Percentiles rank a stretch among this genome's conserved stretches.
Conservation (phyloP, 1,139 yeast species). For the Sugiyamaella sp. region DNA sequence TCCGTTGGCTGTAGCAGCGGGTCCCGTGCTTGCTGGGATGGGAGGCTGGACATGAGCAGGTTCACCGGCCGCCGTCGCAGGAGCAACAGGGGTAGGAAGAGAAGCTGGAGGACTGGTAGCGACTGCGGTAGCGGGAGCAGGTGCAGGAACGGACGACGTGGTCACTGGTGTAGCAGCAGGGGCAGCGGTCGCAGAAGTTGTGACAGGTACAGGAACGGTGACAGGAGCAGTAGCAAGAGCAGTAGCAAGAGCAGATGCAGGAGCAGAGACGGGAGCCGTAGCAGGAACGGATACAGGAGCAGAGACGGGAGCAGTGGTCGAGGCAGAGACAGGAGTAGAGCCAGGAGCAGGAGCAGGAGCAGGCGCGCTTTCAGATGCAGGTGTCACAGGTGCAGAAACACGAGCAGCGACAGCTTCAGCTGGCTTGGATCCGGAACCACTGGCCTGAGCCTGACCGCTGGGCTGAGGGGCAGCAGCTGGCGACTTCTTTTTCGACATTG, state of each 20-base stretch:
- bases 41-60: no score
- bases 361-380: slow-evolving; percentile 9
- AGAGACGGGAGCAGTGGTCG: slow-evolving; percentile 19
- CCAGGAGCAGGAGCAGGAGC: slow-evolving; percentile 9
- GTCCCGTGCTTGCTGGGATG: no score
- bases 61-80: slow-evolving; percentile 20
- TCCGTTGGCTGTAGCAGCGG: no score
- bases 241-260: slow-evolving; percentile 20
- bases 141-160: no score
- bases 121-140: no score
- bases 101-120: not conserved
- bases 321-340: slow-evolving; percentile 20
- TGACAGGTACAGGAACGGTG: not conserved
- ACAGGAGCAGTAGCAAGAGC: not conserved
- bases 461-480: not conserved
- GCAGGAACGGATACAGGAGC: slow-evolving; percentile 11
- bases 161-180: not conserved
- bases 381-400: not conserved
- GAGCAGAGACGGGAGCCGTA: slow-evolving; percentile 20
- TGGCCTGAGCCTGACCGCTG: slow-evolving; percentile 2
- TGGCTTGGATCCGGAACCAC: not conserved
- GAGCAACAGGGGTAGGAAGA: slow-evolving; percentile 19
- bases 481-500: slow-evolving; percentile 33
- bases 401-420: slow-evolving; percentile 1
- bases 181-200: not conserved